phyloP scores from a whole-genome alignment of 441 rosid species.

The Adansonia rubrostipa region DNA sequence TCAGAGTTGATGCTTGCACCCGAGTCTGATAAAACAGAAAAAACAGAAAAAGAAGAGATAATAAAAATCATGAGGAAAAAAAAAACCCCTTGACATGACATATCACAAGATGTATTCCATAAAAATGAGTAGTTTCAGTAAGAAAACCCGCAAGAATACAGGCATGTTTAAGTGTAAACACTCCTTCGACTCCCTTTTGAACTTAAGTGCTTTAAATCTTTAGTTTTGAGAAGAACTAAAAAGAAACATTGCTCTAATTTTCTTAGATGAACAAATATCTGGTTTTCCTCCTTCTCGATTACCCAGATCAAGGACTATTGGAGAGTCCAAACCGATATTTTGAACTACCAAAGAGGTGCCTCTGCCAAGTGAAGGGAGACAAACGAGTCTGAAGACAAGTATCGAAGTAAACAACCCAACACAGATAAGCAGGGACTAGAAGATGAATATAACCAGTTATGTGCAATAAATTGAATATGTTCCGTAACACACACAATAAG shows the following conservation, averaged over 20 bases:
- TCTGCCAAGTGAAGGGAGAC: neutral
- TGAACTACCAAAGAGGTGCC: neutral
- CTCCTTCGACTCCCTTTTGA: neutral
- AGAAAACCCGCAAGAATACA: neutral
- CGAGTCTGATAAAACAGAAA: slow-evolving; percentile 64
- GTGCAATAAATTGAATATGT: neutral
- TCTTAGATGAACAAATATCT: no score
- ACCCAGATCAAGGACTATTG: neutral
- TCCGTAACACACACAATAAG: neutral
- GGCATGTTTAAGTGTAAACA: neutral
- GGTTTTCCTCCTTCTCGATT: no score
- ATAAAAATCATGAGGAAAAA: neutral
- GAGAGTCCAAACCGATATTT: neutral
- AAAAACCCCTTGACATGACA: neutral
- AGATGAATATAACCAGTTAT: neutral
- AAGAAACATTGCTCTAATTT: neutral
- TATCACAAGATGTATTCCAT: neutral
- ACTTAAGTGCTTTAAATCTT: neutral
- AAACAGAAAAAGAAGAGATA: neutral
- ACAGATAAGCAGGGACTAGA: slow-evolving; percentile 7
- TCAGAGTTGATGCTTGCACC: slow-evolving; percentile 91
- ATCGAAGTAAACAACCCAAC: neutral
- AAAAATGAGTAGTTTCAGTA: neutral
- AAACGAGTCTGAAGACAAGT: neutral
- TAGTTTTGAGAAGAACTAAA: neutral